These are phyloP conservation scores for Boeremia exigua DNA, from an alignment of 2,329 filamentous ascomycete genomes.

Conservation along the genomic window DNA sequence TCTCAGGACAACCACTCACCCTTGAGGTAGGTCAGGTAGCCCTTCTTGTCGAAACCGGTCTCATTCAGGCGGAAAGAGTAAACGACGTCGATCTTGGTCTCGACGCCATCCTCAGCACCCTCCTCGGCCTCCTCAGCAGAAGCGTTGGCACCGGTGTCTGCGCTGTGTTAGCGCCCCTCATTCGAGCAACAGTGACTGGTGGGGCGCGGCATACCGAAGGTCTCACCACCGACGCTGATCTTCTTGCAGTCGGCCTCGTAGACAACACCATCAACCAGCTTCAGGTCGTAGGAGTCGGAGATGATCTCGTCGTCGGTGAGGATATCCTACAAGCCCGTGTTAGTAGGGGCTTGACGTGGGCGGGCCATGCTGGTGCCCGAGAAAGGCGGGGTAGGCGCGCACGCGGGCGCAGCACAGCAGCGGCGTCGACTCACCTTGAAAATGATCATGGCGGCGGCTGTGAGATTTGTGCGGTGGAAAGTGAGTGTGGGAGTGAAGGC, in stretches of 20 bases:
- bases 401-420: conserved; percentile 21
- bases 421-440: conserved; percentile 56
- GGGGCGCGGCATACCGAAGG: conserved; percentile 63
- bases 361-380: conserved; percentile 21
- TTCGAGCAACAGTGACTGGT: not conserved
- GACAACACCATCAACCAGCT: conserved; percentile 77
- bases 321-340: conserved; percentile 70
- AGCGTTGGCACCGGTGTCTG: conserved; percentile 93
- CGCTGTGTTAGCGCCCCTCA: conserved; percentile 8
- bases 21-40: conserved; percentile 84
- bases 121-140: conserved; percentile 90
- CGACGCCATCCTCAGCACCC: conserved; percentile 69
- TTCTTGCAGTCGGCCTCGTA: conserved; percentile 94
- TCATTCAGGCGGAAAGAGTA: conserved; percentile 87
- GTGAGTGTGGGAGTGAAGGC: conserved; percentile 13
- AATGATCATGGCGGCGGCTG: conserved; percentile 60
- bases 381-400: conserved; percentile 36
- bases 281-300: conserved; percentile 90
- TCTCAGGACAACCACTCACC: conserved; percentile 56
- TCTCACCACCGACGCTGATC: conserved; percentile 78
- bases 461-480: conserved; percentile 18
- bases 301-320: conserved; percentile 92
- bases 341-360: conserved; percentile 17
- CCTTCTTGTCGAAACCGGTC: conserved; percentile 86
- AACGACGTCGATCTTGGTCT: conserved; percentile 91